Base-by-base conservation (phyloP, 148 eudicot species). In the Suaeda aralocaspica region DNA sequence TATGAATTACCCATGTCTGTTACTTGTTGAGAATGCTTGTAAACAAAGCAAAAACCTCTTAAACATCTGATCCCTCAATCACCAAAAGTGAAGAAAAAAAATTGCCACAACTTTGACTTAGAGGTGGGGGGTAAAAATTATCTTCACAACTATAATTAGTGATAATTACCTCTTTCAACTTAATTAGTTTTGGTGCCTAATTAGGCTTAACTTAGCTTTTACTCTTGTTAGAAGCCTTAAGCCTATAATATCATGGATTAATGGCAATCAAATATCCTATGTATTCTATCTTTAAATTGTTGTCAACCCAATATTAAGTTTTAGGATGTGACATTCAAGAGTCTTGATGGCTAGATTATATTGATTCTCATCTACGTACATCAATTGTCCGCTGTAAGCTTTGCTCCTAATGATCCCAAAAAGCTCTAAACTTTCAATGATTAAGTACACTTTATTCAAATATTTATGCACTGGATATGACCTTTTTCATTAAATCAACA, bases 1-100 rank as follows among this genome's bases (percentile, higher is more conserved):
- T 15, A 42, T 21, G 50, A 63, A 21, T 12, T 62, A 41, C 34
- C 12, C 42, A 9, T 59, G 45, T 3, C 45, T 60, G 21, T 60
- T 18, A 60, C 62, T 28, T 34, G 64, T 14, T 49, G 22, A 57
- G 45, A 64, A 64, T 25, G 69, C 69, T 65, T 65, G 53, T 5
- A 28, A 9, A 44, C 36, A 46, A 65, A 45, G 69, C 41, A 65
- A 34, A 25, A 26, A 16, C 30, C 22, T 26, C 19, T 26, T 18
- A 63, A 14, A 28, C 26, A 6, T 25, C 16, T 28, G 9, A 24
- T 16, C 30, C 11, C 36, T 65, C 68, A 22, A n/a, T 64, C 58
- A 66, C 70, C 26, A 34, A 65, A 46, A 65, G 58, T 46, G 0
- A 48, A n/a, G n/a, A n/a, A n/a, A n/a, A n/a, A 29, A 66, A 18